Conservation (phyloP, 1,139 yeast genomes). For the Blastobotrys elegans region DNA sequence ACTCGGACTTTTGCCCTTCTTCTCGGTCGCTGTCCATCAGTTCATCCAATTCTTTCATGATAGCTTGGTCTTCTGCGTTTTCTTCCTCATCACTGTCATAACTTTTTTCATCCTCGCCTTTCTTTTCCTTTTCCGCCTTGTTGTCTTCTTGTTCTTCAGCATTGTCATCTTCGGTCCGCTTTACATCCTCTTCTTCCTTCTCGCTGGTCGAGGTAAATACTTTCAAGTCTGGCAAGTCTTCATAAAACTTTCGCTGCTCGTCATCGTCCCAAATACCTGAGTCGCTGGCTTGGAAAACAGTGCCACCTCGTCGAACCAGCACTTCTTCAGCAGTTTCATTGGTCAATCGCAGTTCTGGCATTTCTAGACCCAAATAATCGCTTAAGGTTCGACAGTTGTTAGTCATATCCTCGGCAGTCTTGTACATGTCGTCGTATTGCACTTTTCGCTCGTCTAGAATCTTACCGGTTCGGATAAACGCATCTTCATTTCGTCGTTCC, state of each 20-base stretch:
- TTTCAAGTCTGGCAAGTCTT: constrained; percentile 37
- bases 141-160: constrained; percentile 9
- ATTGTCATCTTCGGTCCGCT: constrained; percentile 15
- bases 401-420: constrained; percentile 44
- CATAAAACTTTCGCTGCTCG: constrained; percentile 61
- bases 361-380: constrained; percentile 36
- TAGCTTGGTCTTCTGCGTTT: constrained; percentile 12
- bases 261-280: constrained; percentile 61
- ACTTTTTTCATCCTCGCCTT: constrained; percentile 13
- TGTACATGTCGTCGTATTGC: constrained; percentile 39
- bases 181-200: constrained; percentile 16
- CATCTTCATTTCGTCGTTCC: constrained; percentile 43
- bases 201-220: constrained; percentile 23
- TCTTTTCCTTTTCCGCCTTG: constrained; percentile 9
- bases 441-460: constrained; percentile 49
- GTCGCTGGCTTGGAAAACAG: constrained; percentile 25
- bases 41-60: constrained; percentile 11
- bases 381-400: constrained; percentile 44
- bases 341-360: constrained; percentile 34
- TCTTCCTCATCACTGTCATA: constrained; percentile 16
- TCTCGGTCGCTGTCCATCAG: constrained; percentile 28
- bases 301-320: constrained; percentile 24
- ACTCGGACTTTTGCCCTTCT: neutral
- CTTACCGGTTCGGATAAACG: constrained; percentile 64
- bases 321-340: constrained; percentile 26